Evolutionary conservation across 2,329 filamentous ascomycete genomes (phyloP).

Genomic region (Tolypocladium tundrense): DNA sequence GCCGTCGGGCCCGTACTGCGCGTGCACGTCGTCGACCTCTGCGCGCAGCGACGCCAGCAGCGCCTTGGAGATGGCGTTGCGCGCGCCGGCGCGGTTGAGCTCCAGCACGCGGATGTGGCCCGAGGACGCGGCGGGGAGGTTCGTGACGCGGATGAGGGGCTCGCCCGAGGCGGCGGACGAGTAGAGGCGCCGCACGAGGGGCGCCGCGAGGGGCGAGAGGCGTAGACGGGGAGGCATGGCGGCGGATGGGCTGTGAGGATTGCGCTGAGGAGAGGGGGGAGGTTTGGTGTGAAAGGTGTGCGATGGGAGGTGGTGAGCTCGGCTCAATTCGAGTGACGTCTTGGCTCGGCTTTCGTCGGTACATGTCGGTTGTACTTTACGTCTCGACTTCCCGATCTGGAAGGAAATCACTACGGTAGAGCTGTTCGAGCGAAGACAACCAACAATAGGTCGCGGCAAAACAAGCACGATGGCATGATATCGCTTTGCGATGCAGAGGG

Average conservation of each 20-base stretch:
- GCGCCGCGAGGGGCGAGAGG: conserved; percentile 9
- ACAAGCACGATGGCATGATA: too few species aligned
- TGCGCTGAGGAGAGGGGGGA: not conserved
- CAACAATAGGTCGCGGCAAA: not conserved
- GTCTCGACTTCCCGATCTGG: not conserved
- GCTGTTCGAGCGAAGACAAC: not conserved
- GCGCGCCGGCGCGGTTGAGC: conserved; percentile 72
- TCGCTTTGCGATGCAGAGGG: too few species aligned
- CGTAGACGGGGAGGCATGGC: conserved; percentile 22
- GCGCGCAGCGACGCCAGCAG: conserved; percentile 62
- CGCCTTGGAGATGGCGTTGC: conserved; percentile 81
- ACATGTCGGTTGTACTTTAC: not conserved
- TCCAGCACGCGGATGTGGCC: conserved; percentile 84
- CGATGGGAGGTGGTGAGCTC: not conserved
- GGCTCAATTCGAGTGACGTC: not conserved
- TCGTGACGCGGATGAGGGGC: conserved; percentile 57
- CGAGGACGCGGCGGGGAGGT: conserved; percentile 65
- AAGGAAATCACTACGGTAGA: not conserved
- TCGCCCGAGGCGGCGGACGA: conserved; percentile 29
- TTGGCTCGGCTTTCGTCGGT: not conserved
- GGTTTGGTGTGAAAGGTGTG: conserved; percentile 1
- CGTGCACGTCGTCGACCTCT: conserved; percentile 63
- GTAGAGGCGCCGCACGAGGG: conserved; percentile 23
- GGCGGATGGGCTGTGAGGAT: not conserved
- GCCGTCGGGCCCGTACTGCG: conserved; percentile 45